phyloP scores from a whole-genome alignment of 768 basidiomycete species.

The Termitomyces sp. region DNA sequence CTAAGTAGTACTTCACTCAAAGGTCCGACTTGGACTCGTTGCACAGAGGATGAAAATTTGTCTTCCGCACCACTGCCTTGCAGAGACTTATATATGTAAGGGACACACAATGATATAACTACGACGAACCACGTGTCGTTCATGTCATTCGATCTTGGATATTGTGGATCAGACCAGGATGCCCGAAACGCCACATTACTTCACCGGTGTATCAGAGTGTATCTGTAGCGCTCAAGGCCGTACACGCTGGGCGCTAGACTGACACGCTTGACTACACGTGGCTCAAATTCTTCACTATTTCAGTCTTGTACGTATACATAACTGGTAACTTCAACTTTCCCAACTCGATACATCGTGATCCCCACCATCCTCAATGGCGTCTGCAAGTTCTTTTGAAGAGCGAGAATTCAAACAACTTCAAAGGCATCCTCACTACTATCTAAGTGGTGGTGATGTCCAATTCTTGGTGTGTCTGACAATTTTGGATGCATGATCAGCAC shows the following conservation, averaged over 20 bases:
- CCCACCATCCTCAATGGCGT: background rate
- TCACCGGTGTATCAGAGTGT: too few species aligned
- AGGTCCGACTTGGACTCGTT: background rate
- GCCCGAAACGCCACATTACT: too few species aligned
- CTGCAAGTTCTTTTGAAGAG: background rate
- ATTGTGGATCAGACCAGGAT: too few species aligned
- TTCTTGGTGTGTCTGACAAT: constrained; percentile 41
- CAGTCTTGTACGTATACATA: too few species aligned
- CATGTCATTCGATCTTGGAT: too few species aligned
- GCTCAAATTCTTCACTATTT: background rate
- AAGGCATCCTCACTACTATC: constrained; percentile 41
- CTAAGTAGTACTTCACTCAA: background rate
- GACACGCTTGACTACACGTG: constrained; percentile 4
- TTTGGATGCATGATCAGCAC: background rate
- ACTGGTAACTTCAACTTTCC: background rate
- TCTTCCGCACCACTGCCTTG: background rate
- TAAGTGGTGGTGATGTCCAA: constrained; percentile 50
- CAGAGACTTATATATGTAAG: too few species aligned
- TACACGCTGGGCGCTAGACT: background rate
- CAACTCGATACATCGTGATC: background rate
- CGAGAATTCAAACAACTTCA: constrained; percentile 17
- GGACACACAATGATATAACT: too few species aligned
- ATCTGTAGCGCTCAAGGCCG: constrained; percentile 3
- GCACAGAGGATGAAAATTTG: too few species aligned
- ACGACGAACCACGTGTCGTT: too few species aligned